A percentile compares a stretch with the other conserved stretches of the same genome.
Evolutionary conservation across 352 stramenopile genomes (phyloP).

Genomic region (Stramenopiles sp.): DNA sequence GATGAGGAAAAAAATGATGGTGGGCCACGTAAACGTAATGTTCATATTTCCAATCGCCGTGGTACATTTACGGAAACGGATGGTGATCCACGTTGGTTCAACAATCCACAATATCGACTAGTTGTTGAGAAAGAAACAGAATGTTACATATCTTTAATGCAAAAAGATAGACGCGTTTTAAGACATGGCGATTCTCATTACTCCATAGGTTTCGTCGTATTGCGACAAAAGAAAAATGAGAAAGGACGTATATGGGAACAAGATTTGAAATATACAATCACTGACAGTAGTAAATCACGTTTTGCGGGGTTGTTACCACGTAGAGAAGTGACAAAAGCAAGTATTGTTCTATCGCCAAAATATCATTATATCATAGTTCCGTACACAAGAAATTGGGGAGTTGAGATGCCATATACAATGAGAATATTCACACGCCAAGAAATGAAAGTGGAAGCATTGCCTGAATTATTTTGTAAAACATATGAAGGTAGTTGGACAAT

Average conservation of each 20-base stretch:
- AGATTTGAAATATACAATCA: slow-evolving; percentile 33
- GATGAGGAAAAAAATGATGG: slow-evolving; percentile 9
- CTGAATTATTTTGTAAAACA: slow-evolving; percentile 36
- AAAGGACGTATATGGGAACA: slow-evolving; percentile 45
- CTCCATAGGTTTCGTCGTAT: slow-evolving; percentile 54
- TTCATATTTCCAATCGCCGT: background rate
- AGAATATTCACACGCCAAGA: slow-evolving; percentile 50
- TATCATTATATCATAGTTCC: slow-evolving; percentile 50
- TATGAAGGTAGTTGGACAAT: slow-evolving; percentile 31
- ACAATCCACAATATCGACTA: slow-evolving; percentile 65
- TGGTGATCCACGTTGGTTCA: slow-evolving; percentile 59
- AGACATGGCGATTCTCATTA: slow-evolving; percentile 46
- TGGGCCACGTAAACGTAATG: background rate
- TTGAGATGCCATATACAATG: slow-evolving; percentile 67
- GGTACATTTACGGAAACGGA: slow-evolving; percentile 24
- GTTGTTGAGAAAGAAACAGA: slow-evolving; percentile 27
- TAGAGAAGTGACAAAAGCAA: slow-evolving; percentile 47
- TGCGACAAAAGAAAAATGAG: slow-evolving; percentile 36
- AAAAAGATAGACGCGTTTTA: slow-evolving; percentile 51
- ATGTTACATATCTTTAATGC: slow-evolving; percentile 47
- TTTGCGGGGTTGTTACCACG: slow-evolving; percentile 22
- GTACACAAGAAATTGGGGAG: slow-evolving; percentile 45
- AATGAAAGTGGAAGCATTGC: slow-evolving; percentile 41
- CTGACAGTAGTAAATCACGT: slow-evolving; percentile 32
- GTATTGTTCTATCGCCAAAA: slow-evolving; percentile 42